Conservation (phyloP, 2,329 filamentous ascomycete genomes). For the Penicillium aurantiogriseum region DNA sequence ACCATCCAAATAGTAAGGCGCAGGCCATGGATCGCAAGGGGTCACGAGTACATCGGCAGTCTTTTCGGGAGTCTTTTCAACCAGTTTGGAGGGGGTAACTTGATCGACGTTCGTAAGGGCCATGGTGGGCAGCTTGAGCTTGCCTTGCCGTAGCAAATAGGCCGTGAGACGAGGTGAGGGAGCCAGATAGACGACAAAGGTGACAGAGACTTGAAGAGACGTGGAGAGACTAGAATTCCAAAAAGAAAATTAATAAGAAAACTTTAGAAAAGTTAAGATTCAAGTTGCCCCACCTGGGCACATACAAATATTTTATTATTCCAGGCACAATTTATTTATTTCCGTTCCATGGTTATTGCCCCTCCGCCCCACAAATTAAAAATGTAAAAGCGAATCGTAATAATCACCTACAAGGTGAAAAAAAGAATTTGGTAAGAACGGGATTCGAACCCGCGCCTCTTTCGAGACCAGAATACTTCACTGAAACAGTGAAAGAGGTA, state of each 20-base stretch:
- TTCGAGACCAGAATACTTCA: background rate
- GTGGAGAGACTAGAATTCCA: background rate
- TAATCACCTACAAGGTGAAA: no score
- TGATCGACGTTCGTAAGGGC: constrained; percentile 36
- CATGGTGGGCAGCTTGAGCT: constrained; percentile 37
- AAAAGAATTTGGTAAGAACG: no score
- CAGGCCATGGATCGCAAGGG: constrained; percentile 50
- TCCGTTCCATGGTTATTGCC: background rate
- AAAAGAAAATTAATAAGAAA: background rate
- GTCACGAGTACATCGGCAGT: constrained; percentile 32
- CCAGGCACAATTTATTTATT: background rate
- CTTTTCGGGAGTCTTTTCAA: constrained; percentile 26
- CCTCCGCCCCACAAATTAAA: background rate
- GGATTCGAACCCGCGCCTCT: background rate
- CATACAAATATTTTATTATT: background rate
- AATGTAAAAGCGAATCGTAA: background rate
- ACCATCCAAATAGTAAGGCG: constrained; percentile 79
- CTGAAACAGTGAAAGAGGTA: no score
- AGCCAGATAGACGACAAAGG: constrained; percentile 28
- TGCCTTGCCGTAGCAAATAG: constrained; percentile 40
- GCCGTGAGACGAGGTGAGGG: constrained; percentile 41
- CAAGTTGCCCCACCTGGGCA: constrained; percentile 1
- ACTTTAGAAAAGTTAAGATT: background rate
- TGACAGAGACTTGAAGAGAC: background rate
- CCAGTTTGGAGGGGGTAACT: constrained; percentile 27